Percentiles rank a stretch among this genome's conserved stretches.
phyloP scores from a whole-genome alignment of 768 basidiomycete genomes.

The Rubroboletus pulcherrimus region DNA sequence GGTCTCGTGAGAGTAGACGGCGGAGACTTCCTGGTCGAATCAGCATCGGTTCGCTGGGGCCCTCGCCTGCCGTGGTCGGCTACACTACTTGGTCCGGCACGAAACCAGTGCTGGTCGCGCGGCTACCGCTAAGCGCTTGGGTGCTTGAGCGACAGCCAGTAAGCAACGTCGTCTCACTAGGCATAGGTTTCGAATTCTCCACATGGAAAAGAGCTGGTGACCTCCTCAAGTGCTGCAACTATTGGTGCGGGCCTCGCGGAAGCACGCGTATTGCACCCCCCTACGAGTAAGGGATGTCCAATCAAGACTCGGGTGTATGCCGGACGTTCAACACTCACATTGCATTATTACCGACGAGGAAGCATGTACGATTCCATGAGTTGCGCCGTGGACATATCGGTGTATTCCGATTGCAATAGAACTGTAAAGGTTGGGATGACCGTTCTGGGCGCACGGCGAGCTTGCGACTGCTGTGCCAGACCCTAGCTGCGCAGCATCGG shows the following conservation, averaged over 20 bases:
- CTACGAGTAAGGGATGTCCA: not conserved
- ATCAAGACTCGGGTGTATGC: not conserved
- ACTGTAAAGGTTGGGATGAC: not conserved
- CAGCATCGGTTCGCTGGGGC: not conserved
- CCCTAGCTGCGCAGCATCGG: not conserved
- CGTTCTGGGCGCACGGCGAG: not conserved
- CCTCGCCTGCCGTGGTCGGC: slow-evolving; percentile 3
- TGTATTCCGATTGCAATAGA: not conserved
- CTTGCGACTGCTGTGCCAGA: slow-evolving; percentile 1
- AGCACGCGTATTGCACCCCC: not conserved
- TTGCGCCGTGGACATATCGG: not conserved
- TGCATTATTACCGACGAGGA: not conserved
- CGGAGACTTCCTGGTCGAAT: not conserved
- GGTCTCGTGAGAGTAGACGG: slow-evolving; percentile 9
- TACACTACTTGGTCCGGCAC: not conserved
- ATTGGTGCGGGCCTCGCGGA: not conserved
- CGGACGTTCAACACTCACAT: slow-evolving; percentile 4
- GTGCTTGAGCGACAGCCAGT: slow-evolving; percentile 1
- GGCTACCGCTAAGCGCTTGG: not conserved
- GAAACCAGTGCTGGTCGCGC: not conserved
- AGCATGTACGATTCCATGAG: not conserved
- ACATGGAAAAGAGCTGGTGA: not conserved
- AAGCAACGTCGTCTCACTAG: not conserved
- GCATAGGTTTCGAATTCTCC: not conserved
- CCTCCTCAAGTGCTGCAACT: not conserved